phyloP scores from a whole-genome alignment of 352 stramenopile genomes.

The Phytophthora aleatoria region DNA sequence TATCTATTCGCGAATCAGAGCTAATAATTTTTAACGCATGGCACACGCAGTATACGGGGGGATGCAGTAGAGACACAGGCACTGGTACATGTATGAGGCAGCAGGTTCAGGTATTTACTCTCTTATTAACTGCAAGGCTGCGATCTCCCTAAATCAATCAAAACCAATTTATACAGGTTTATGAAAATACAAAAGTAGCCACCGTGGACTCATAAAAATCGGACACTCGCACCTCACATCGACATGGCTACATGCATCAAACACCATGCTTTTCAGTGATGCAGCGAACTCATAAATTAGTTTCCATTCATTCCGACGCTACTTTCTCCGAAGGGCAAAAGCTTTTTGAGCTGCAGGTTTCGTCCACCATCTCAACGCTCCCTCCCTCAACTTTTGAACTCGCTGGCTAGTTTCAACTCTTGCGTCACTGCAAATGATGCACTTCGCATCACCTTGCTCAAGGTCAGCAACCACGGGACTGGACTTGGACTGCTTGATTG shows the following conservation, averaged over 20 bases:
- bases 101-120: no score
- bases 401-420: background rate
- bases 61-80: no score
- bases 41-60: no score
- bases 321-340: constrained; percentile 14
- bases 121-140: no score
- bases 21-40: no score
- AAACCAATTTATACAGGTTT: no score
- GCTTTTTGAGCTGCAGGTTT: constrained; percentile 1
- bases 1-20: no score
- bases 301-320: constrained; percentile 41
- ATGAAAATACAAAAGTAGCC: constrained; percentile 14
- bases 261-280: constrained; percentile 1
- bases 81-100: no score
- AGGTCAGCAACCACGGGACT: constrained; percentile 1
- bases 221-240: constrained; percentile 7
- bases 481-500: constrained; percentile 8
- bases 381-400: constrained; percentile 19
- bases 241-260: constrained; percentile 13
- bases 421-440: constrained; percentile 1
- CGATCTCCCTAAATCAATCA: background rate
- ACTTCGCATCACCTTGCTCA: constrained; percentile 1
- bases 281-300: constrained; percentile 50
- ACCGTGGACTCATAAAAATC: constrained; percentile 17
- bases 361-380: constrained; percentile 5